Conservation (phyloP, 371 early-diverging fungal genomes). For the Smittium culicis region DNA sequence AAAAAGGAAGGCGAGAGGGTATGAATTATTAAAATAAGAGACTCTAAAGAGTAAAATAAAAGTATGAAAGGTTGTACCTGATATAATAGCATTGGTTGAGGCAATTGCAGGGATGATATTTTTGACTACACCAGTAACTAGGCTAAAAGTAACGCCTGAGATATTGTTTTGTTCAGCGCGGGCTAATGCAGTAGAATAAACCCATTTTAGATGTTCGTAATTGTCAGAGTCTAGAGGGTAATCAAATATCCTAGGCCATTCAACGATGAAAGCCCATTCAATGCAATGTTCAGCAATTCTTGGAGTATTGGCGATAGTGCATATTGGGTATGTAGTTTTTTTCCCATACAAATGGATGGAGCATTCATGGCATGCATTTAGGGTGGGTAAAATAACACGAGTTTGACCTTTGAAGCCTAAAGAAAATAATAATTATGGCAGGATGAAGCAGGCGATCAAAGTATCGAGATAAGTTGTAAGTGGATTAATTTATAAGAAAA, state of each 20-base stretch:
- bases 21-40: not conserved
- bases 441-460: not conserved
- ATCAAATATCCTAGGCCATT: conserved; percentile 70
- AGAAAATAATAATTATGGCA: not conserved
- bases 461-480: not conserved
- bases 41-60: too few relatives aligned
- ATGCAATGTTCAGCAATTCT: conserved; percentile 79
- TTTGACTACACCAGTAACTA: conserved; percentile 89
- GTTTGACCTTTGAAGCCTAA: conserved; percentile 82
- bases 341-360: conserved; percentile 59
- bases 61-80: too few relatives aligned
- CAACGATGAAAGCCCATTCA: conserved; percentile 72
- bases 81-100: conserved; percentile 57
- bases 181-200: conserved; percentile 52
- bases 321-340: conserved; percentile 44
- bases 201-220: conserved; percentile 79
- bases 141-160: conserved; percentile 74
- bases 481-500: not conserved
- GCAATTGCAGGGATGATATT: conserved; percentile 65
- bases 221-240: conserved; percentile 80
- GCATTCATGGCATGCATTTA: conserved; percentile 73
- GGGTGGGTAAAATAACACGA: conserved; percentile 71
- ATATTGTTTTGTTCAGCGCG: conserved; percentile 74
- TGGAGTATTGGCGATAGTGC: conserved; percentile 70
- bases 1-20: not conserved